phyloP scores from a whole-genome alignment of 1,284 basidiomycete genomes.

The Boletus calvinii region DNA sequence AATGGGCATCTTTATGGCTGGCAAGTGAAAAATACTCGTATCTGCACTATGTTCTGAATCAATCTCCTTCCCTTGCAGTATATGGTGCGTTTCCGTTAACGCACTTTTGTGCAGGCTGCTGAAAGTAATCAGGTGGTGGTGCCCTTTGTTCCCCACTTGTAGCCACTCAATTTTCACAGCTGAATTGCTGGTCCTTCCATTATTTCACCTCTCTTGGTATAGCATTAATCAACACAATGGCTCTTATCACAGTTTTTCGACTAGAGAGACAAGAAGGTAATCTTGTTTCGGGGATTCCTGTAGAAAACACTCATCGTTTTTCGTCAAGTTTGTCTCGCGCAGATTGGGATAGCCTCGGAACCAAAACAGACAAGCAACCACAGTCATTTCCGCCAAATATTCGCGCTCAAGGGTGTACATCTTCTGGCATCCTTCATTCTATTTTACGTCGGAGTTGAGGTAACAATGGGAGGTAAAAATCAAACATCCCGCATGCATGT shows the following conservation, averaged over 20 bases:
- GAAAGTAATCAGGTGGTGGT: constrained; percentile 44
- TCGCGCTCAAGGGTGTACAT: constrained; percentile 47
- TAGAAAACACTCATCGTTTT: not conserved
- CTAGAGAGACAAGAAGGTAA: constrained; percentile 54
- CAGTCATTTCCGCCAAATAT: constrained; percentile 50
- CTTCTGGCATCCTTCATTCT: constrained; percentile 50
- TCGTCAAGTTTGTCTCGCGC: constrained; percentile 25
- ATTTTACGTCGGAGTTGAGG: constrained; percentile 57
- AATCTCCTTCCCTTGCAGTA: constrained; percentile 27
- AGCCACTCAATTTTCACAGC: constrained; percentile 58
- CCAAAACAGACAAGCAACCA: constrained; percentile 25
- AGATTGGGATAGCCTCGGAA: constrained; percentile 32
- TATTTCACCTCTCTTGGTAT: constrained; percentile 61
- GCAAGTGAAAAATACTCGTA: constrained; percentile 5
- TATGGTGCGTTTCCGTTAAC: constrained; percentile 8
- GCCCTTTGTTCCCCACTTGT: constrained; percentile 59
- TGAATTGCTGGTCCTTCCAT: constrained; percentile 57
- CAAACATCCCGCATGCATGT: not conserved
- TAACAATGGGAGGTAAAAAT: constrained; percentile 47
- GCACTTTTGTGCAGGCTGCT: not conserved
- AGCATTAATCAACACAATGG: constrained; percentile 44
- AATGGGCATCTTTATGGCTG: constrained; percentile 29
- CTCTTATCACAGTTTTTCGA: constrained; percentile 50
- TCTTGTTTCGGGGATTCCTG: not conserved
- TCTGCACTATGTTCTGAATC: not conserved